These are phyloP conservation scores for Saccharomycopsis vini DNA, from an alignment of 805 yeast genomes.

Conservation along the genomic window DNA sequence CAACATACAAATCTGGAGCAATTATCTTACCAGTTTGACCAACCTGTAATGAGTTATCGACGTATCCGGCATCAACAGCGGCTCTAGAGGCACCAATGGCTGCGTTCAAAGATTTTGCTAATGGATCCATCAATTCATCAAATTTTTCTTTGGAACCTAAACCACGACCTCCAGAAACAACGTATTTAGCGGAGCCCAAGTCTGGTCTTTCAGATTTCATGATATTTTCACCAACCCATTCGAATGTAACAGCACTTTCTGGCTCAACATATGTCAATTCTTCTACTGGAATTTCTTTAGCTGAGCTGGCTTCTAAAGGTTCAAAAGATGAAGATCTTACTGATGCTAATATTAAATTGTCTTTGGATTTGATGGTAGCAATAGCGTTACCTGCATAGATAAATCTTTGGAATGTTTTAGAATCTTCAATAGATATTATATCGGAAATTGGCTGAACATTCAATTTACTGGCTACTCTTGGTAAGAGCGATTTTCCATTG, in stretches of 20 bases:
- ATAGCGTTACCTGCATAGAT: slow-evolving; percentile 94
- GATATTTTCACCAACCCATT: slow-evolving; percentile 71
- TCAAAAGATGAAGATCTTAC: slow-evolving; percentile 79
- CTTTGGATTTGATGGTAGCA: slow-evolving; percentile 67
- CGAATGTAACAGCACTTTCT: slow-evolving; percentile 32
- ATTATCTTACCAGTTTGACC: slow-evolving; percentile 98
- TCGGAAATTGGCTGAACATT: slow-evolving; percentile 88
- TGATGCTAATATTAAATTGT: slow-evolving; percentile 59
- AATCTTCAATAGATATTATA: slow-evolving; percentile 54
- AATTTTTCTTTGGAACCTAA: slow-evolving; percentile 84
- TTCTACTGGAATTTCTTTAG: slow-evolving; percentile 37
- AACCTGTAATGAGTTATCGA: slow-evolving; percentile 92
- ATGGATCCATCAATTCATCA: slow-evolving; percentile 65
- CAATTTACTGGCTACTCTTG: slow-evolving; percentile 76
- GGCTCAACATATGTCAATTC: slow-evolving; percentile 33
- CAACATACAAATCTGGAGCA: slow-evolving; percentile 90
- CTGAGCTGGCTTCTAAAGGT: slow-evolving; percentile 29
- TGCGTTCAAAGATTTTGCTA: slow-evolving; percentile 77
- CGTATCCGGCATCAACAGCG: slow-evolving; percentile 92
- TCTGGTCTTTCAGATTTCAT: slow-evolving; percentile 84
- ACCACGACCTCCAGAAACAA: slow-evolving; percentile 93
- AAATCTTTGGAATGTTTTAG: slow-evolving; percentile 79
- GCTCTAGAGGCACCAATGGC: slow-evolving; percentile 98
- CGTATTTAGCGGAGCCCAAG: slow-evolving; percentile 68
- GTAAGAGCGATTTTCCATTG: slow-evolving; percentile 77